A percentile compares a stretch with the other conserved stretches of the same genome.
Evolutionary conservation across 2,329 filamentous ascomycete genomes (phyloP).

Genomic region (Xylaria sp.): DNA sequence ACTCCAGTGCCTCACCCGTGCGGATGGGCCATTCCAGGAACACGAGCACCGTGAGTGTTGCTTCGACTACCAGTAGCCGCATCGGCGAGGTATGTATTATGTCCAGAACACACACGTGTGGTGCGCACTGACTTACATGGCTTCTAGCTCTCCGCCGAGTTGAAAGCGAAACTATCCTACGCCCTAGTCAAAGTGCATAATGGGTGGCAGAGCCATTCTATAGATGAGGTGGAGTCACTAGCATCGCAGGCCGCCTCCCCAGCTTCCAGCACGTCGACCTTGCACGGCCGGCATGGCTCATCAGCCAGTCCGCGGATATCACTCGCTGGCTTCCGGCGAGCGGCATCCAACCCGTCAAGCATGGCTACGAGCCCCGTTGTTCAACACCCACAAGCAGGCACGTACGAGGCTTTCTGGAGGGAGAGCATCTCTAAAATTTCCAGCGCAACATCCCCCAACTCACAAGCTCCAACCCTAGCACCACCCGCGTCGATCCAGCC

Average conservation of each 20-base stretch:
- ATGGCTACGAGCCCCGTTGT: slow-evolving; percentile 39
- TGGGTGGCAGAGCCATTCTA: slow-evolving; percentile 80
- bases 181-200: slow-evolving; percentile 93
- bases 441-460: slow-evolving; percentile 46
- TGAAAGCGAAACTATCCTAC: slow-evolving; percentile 85
- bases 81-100: slow-evolving; percentile 75
- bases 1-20: slow-evolving; percentile 53
- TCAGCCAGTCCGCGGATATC: slow-evolving; percentile 60
- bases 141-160: slow-evolving; percentile 54
- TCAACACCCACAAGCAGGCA: slow-evolving; percentile 37
- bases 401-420: slow-evolving; percentile 54
- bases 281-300: slow-evolving; percentile 57
- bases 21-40: slow-evolving; percentile 69
- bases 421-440: slow-evolving; percentile 47
- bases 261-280: slow-evolving; percentile 61
- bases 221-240: slow-evolving; percentile 78
- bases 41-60: slow-evolving; percentile 68
- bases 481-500: slow-evolving; percentile 62
- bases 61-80: slow-evolving; percentile 67
- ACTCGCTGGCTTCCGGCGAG: slow-evolving; percentile 43
- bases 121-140: slow-evolving; percentile 28
- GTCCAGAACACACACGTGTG: slow-evolving; percentile 8
- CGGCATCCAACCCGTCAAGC: slow-evolving; percentile 39
- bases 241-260: slow-evolving; percentile 72
- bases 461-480: slow-evolving; percentile 51